Evolutionary conservation across 805 yeast genomes (phyloP), one percentile per base, ranked within the genome.

Genomic region (Candida quercuum): DNA sequence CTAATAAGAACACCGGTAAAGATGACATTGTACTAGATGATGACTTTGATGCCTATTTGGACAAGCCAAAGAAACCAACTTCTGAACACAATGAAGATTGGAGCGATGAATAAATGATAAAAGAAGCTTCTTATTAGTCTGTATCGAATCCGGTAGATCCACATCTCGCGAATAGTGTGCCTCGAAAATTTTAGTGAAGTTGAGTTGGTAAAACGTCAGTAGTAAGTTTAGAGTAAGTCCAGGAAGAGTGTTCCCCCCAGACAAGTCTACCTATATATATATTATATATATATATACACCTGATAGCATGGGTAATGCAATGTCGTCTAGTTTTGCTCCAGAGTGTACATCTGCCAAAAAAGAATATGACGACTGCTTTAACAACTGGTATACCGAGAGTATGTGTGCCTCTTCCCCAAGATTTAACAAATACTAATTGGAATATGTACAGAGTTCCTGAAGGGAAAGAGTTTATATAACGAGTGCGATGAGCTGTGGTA

Each of bases 301-400:
- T 42, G 70, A 66, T 47, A 75, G 81, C 60, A 81, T 81, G 87
- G 88, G 88, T 35, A 79, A 78, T 61, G 59, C 68, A 37, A 75
- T 84, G 84, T 81, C 89, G 14, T 71, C 95, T 6, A 87, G 96
- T 43, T 85, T 93, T 69, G 98, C 99, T 26, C 96, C 97, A 19
- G 98, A 93, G 64, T 93, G 99, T 63, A 86, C 95, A 17, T 84
- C 78, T 25, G 74, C 82, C 40, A 93, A 93, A 62, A 77, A 78
- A 50, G 76, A 78, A 52, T 93, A 93, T 56, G 98, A 93, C 57
- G 83, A 80, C 53, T 93, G 99, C 60, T 93, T 93, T 66, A 89
- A 88, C 62, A 74, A 74, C 47, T 89, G 99, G 99, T 93, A 93
- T 59, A 80, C 93, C 5, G 97, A 93, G 50, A 84, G 75, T 70